Conservation (phyloP, 805 yeast genomes). For the Zygoascus bituminiphila region DNA sequence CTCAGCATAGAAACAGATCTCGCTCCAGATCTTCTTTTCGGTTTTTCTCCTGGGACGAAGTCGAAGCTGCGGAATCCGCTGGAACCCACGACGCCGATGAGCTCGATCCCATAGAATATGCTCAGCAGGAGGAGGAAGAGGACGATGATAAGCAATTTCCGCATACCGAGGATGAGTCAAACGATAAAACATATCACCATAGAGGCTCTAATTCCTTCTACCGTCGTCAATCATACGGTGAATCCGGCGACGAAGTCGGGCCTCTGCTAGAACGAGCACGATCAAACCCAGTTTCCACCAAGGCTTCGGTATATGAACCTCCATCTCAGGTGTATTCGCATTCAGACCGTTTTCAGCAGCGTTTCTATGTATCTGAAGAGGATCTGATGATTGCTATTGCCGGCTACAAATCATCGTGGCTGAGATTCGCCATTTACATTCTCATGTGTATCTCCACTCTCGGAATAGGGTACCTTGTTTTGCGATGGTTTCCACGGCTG, state of each 20-base stretch:
- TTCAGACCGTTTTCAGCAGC: slow-evolving; percentile 40
- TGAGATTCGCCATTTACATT: slow-evolving; percentile 43
- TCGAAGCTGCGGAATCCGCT: slow-evolving; percentile 76
- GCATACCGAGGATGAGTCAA: slow-evolving; percentile 26
- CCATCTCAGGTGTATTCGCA: slow-evolving; percentile 4
- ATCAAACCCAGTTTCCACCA: slow-evolving; percentile 8
- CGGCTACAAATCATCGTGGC: slow-evolving; percentile 56
- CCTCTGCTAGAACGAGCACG: slow-evolving; percentile 9
- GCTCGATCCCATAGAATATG: slow-evolving; percentile 26
- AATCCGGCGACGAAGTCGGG: slow-evolving; percentile 12
- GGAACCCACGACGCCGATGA: slow-evolving; percentile 55
- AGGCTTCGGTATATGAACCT: slow-evolving; percentile 8
- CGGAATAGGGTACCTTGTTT: slow-evolving; percentile 64
- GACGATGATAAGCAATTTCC: slow-evolving; percentile 18
- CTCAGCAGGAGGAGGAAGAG: slow-evolving; percentile 18
- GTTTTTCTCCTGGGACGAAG: slow-evolving; percentile 76
- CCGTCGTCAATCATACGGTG: not conserved
- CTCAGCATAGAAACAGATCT: slow-evolving; percentile 12
- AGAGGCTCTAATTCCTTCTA: slow-evolving; percentile 1
- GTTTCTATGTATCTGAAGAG: slow-evolving; percentile 91
- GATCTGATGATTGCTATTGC: slow-evolving; percentile 93
- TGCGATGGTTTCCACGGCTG: slow-evolving; percentile 82
- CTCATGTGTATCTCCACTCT: slow-evolving; percentile 47
- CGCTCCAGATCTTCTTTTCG: slow-evolving; percentile 42
- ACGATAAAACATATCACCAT: slow-evolving; percentile 8